Base-by-base conservation (phyloP, 176 grass and related monocot species). In the Calamus simplicifolius region DNA sequence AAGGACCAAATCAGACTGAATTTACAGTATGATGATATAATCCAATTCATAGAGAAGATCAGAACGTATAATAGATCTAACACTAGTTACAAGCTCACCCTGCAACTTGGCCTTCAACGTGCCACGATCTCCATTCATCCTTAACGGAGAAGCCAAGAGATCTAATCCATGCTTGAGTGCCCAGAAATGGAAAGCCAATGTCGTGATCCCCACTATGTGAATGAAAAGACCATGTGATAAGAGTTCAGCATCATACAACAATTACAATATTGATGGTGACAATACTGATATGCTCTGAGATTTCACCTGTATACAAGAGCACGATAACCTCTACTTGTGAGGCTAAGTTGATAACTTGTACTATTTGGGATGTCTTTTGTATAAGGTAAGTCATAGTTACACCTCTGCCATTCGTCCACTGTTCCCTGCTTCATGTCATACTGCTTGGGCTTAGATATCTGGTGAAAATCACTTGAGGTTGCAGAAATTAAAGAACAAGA, bases 191-290 rank as follows among this genome's bases (percentile, higher is more conserved):
- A n/a, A 52, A 4, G 3, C 17, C 2, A 13, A 66, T 13, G 49
- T 66, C 63, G 16, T 66, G 63, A 52, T 66, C 63, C 16, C 63
- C 63, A 30, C 63, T 66, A 26, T 16, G 21, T 28, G 28, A 62
- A 2, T 3, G 25, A 50, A 50, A 5, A 23, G 21, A 23, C 1
- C 21, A n/a, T n/a, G n/a, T n/a, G n/a, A n/a, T n/a, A 23, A 27
- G 13, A 53, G 21, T 23, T 23, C 21, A 29, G 26, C 1, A 2
- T 23, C 5, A 63, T 13, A 2, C 16, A 5, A 48, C 15, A 49
- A 17, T 52, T 27, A 27, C 6, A 19, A 53, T n/a, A n/a, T 17
- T 8, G 50, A 16, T 15, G 26, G 25, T 4, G 19, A 25, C 4
- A 17, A 48, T 54, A 16, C 21, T 21, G 13, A 18, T 48, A 31